Evolutionary conservation across 2,329 filamentous ascomycete species (phyloP), one percentile per base, ranked within the genome.

Genomic region (Cyphellophora attinorum): DNA sequence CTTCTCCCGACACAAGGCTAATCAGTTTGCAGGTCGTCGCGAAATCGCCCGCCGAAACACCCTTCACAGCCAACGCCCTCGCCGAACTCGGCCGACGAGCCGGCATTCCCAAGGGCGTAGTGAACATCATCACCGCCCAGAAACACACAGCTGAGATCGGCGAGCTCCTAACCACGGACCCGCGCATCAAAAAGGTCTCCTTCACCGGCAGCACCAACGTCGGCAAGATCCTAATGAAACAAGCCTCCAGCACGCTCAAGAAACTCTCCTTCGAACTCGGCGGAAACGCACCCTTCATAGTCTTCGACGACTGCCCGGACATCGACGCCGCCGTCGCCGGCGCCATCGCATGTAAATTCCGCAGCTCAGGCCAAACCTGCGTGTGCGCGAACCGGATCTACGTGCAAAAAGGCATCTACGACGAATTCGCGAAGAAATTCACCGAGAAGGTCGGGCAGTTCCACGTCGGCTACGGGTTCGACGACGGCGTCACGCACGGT

Each of bases 241-340:
- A 95, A 60, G 80, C 81, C 8, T 76, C 86, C 0, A 72, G 74
- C 27, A 94, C 86, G 0, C 64, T 85, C 17, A 96, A 96, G 72
- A 84, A 84, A 55, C 67, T 84, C 2, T 91, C 84, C 0, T 82
- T 94, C 57, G 89, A 96, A 57, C 79, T 96, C 1, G 89, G 89
- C 35, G 91, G 89, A 31, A 96, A 96, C 57, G 84, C 89, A 0
- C 89, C 89, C 2, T 93, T 95, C 56, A 95, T 96, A 47, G 85
- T 96, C 19, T 96, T 96, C 53, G 86, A 96, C 52, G 89, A 96
- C 52, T 57, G 58, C 11, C 84, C 89, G 13, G 85, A 96, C 54
- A 64, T 96, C 13, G 88, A 95, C 39, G 64, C 68, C 4, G 91
- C 91, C 2, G 85, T 96, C 1, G 65, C 76, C 0, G 89, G 88